Percentiles rank a stretch among this genome's conserved stretches.
phyloP scores from a whole-genome alignment of 2,329 filamentous ascomycete species.

The Verticillium albo-atrum region DNA sequence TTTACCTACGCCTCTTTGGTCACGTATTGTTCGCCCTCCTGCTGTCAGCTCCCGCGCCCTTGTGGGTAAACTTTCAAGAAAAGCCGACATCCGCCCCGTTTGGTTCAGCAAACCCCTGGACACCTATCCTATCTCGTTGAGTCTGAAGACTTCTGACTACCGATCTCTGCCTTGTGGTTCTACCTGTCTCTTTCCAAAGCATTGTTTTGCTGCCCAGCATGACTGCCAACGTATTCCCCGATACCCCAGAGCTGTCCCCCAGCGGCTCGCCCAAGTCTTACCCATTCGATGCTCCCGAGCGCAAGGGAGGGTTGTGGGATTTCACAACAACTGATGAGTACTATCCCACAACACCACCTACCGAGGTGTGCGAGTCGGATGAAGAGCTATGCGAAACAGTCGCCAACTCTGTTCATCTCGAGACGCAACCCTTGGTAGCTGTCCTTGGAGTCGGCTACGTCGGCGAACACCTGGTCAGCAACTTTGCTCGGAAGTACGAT shows the following conservation, averaged over 20 bases:
- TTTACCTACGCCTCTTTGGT: neutral
- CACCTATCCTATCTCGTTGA: too few species aligned
- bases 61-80: neutral
- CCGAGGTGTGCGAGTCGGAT: constrained; percentile 12
- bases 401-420: constrained; percentile 10
- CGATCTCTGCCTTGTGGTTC: neutral
- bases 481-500: constrained; percentile 33
- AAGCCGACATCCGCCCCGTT: neutral
- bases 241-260: neutral
- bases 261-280: constrained; percentile 1
- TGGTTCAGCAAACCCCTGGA: too few species aligned
- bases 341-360: constrained; percentile 12
- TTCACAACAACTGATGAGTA: constrained; percentile 5
- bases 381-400: constrained; percentile 9
- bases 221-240: neutral
- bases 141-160: neutral
- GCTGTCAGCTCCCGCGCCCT: neutral
- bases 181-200: neutral
- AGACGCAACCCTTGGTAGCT: constrained; percentile 32
- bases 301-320: constrained; percentile 5
- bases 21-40: neutral
- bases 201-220: neutral
- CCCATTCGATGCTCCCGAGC: constrained; percentile 4
- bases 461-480: constrained; percentile 41
- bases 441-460: constrained; percentile 51